Base-by-base conservation (phyloP, 2,329 filamentous ascomycete genomes). In the Dothideomycetidae sp. region DNA sequence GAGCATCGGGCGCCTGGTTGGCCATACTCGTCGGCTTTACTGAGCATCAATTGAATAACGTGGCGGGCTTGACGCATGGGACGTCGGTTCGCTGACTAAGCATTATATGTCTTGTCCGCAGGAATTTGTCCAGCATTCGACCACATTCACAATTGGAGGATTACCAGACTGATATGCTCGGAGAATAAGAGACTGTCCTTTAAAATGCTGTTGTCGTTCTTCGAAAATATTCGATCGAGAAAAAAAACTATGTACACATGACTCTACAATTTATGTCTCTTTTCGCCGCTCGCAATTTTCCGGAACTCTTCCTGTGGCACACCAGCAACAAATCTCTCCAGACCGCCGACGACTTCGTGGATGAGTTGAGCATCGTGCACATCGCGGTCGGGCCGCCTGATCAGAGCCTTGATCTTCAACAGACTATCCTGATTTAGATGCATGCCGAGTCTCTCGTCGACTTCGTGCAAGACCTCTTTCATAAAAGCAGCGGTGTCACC, bases 291-390 rank as follows among this genome's bases (percentile, higher is more conserved):
- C 1, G 84, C 84, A 54, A 96, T 64, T 67, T 81, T 86, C 51
- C 69, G 63, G 55, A 96, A 96, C 66, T 96, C 83, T 56, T 79
- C 71, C 66, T 94, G 85, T 13, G 90, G 90, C 30, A 85, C 67
- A 0, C 85, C 85, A 43, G 63, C 71, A 47, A 82, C 56, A 53
- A 96, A 94, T 42, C 85, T 66, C 44, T 86, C 77, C 53, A 96
- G 55, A 0, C 86, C 88, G 2, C 73, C 78, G 64, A 93, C 86
- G 1, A 90, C 83, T 68, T 96, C 88, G 21, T 72, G 64, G 5
- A 85, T 75, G 46, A 82, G 88, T 63, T 88, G 79, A 40, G 63
- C 62, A 58, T 94, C 83, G 50, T 92, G 56, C 9, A 71, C 50
- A 38, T 84, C 80, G 51, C 72, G 64, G 56, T 84, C 80, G 1